Evolutionary conservation across 129 eudicot species (phyloP), one percentile per base, ranked within the genome.

Genomic region (sunflower (Helianthus annuus)): DNA sequence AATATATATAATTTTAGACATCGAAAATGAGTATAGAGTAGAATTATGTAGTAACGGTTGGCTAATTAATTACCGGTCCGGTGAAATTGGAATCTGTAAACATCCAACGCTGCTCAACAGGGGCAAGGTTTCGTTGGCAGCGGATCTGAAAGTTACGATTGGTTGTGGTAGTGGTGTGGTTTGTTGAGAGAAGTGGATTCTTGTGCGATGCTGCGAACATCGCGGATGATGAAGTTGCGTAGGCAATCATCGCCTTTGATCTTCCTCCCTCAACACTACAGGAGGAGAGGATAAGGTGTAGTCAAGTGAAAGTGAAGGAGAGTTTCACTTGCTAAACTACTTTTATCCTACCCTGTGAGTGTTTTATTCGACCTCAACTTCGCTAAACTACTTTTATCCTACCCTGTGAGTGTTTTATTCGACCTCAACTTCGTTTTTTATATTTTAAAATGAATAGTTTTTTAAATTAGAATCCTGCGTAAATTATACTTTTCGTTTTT

Each of bases 21-120:
- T 27, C 54, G 13, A 72, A 72, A 2, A 59, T 17, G 36, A 3
- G 10, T 56, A 6, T 45, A 72, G 69, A 29, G 65, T 69, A 72
- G 34, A 48, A 59, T 69, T 32, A 34, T 16, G 14, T 2, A 49
- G 5, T 14, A 49, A 49, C 5, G 8, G 8, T 13, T 11, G 13
- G 7, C 45, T 40, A 40, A 48, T 3, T 24, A 6, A n/a, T 58
- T 83, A 95, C 99, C 34, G 85, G 94, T 81, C 99, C 99, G 10
- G 58, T 68, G 49, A 87, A 70, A 66, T 85, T 85, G 68, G 81
- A 60, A 11, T 81, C 84, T 16, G 86, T 90, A 48, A 95, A 95
- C 97, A 95, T 88, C 99, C 97, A 95, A 0, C 91, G 85, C 77
- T 95, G 96, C 2, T 83, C 91, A n/a, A 84, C 64, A 3, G 97